Evolutionary conservation across 805 yeast species (phyloP).

Genomic region (Ogataea ramenticola): DNA sequence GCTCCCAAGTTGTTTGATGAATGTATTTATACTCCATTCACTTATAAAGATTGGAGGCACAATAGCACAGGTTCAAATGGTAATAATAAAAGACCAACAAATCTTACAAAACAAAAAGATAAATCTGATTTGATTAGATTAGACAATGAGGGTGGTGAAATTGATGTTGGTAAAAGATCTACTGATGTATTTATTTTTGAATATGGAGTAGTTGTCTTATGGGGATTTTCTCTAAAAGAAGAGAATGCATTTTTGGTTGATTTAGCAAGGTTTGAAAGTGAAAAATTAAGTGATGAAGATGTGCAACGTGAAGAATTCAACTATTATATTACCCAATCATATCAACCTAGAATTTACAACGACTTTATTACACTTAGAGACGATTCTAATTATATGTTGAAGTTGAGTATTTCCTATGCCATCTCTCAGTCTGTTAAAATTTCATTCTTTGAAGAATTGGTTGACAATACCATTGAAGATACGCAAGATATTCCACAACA

Average conservation of each 20-base stretch:
- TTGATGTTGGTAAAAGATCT: conserved; percentile 70
- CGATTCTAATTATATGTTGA: conserved; percentile 84
- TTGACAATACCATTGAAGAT: conserved; percentile 94
- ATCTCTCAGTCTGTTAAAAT: conserved; percentile 94
- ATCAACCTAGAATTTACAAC: conserved; percentile 92
- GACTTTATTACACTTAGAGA: conserved; percentile 92
- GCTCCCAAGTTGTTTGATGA: conserved; percentile 89
- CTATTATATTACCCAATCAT: conserved; percentile 86
- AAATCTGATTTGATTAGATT: conserved; percentile 47
- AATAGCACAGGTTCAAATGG: conserved; percentile 14
- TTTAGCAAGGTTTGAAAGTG: conserved; percentile 85
- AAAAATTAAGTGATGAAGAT: conserved; percentile 85
- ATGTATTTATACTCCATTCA: conserved; percentile 88
- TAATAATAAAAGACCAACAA: conserved; percentile 1
- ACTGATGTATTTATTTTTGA: conserved; percentile 86
- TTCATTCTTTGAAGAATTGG: conserved; percentile 90
- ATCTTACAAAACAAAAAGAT: background rate
- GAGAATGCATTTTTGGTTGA: conserved; percentile 77
- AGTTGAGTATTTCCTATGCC: conserved; percentile 90
- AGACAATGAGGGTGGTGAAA: conserved; percentile 94
- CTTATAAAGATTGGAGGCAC: conserved; percentile 71
- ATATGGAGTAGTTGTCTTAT: conserved; percentile 93
- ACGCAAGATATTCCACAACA: conserved; percentile 97
- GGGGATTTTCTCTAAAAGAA: conserved; percentile 89
- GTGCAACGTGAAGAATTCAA: conserved; percentile 93